phyloP scores from a whole-genome alignment of 345 rosid species.

The Camelina hispida region DNA sequence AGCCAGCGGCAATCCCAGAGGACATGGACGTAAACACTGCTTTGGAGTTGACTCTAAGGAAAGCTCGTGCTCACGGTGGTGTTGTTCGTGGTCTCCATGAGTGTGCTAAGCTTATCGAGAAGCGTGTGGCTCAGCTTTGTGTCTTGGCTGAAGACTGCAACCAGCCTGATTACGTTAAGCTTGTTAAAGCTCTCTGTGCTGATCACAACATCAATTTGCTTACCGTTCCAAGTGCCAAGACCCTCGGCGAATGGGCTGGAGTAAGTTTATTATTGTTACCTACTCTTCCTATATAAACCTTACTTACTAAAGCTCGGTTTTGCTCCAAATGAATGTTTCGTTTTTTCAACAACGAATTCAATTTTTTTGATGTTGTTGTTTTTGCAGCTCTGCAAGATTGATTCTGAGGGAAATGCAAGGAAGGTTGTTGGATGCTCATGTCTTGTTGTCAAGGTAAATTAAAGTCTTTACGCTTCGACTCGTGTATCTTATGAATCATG shows the following conservation, averaged over 20 bases:
- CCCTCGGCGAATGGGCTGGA: constrained; percentile 95
- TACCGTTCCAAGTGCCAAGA: constrained; percentile 80
- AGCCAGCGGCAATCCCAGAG: constrained; percentile 57
- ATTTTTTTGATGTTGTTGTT: neutral
- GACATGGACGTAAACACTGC: constrained; percentile 81
- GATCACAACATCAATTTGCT: constrained; percentile 71
- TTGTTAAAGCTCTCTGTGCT: constrained; percentile 80
- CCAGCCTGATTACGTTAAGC: constrained; percentile 83
- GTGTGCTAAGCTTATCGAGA: constrained; percentile 78
- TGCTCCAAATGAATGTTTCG: neutral
- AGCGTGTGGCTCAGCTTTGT: constrained; percentile 73
- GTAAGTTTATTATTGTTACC: constrained; percentile 50
- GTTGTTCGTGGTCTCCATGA: constrained; percentile 80
- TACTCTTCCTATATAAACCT: neutral
- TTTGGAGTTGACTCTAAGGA: constrained; percentile 74
- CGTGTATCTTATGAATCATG: neutral
- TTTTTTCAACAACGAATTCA: neutral
- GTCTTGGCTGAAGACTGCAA: constrained; percentile 87
- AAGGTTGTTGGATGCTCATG: constrained; percentile 93
- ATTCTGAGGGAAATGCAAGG: constrained; percentile 86
- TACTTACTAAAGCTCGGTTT: neutral
- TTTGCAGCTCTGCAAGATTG: constrained; percentile 81
- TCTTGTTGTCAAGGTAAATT: constrained; percentile 71
- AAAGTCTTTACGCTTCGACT: neutral
- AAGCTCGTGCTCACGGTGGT: constrained; percentile 80